Base-by-base conservation (phyloP, 768 basidiomycete species). In the Vishniacozyma victoriae region DNA sequence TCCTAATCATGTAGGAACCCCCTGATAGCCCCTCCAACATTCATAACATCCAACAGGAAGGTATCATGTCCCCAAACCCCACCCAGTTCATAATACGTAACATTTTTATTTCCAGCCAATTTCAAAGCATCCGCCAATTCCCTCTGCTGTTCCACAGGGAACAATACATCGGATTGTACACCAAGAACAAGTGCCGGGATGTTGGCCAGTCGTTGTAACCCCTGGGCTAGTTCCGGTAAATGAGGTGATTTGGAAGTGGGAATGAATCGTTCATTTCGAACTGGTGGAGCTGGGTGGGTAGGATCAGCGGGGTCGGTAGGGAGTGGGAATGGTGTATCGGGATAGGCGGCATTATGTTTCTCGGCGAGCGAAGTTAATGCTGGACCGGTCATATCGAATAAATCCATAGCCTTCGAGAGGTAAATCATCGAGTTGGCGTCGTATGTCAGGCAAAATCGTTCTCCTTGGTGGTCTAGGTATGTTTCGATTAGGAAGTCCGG, bases 11-110 rank as follows among this genome's bases (percentile, higher is more conserved):
- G 82, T 59, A 95, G 73, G 76, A 95, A 93, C 0, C 91, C 91
- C 52, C 86, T 79, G 46, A 96, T 84, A 1, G 90, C 91, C 1
- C 90, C 85, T 7, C 90, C 90, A 0, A 96, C 88, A 60, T 89
- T 91, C 52, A 84, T 76, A 7, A 87, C 82, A 66, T 95, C 91
- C 58, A 95, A 85, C 82, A 97, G 75, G 75, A 96, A 96, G 18
- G 91, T 96, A 73, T 99, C 93, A 65, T 99, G 93, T 1, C 95
- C 95, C 92, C 91, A 97, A n/a, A 97, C 92, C 7, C 93, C 92
- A 22, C 93, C 93, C 2, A 97, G 79, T 73, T 97, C 95, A 69
- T 93, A 99, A 72, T 96, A 97, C 51, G 87, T 85, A 22, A 99
- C 95, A 48, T 78, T 75, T 14, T 81, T 73, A 70, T 96, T 97